A percentile compares a stretch with the other conserved stretches of the same genome.
Evolutionary conservation across 192 early-diverging fungal species (phyloP).

Genomic region (Obelidium mucronatum): DNA sequence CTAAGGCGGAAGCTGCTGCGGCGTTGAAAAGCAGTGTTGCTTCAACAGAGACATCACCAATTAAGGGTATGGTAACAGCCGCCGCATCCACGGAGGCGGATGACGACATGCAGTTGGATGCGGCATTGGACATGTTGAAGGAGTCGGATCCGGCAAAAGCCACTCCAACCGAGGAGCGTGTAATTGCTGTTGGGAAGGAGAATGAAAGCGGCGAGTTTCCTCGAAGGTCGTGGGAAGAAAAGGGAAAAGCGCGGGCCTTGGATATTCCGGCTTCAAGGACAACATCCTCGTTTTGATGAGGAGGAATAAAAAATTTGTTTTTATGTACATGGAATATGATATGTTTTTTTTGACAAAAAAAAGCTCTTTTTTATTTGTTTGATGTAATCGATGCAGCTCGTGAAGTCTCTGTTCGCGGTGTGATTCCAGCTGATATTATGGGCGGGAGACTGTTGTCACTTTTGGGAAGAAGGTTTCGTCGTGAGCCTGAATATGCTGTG

Average conservation of each 20-base stretch:
- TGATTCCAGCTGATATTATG: conserved; percentile 26
- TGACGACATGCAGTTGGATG: conserved; percentile 21
- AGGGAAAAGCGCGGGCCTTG: neutral
- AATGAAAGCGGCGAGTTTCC: conserved; percentile 5
- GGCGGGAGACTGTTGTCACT: conserved; percentile 18
- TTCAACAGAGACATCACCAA: neutral
- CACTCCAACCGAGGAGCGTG: neutral
- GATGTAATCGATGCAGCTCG: conserved; percentile 22
- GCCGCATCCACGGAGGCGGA: neutral
- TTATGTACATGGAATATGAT: neutral
- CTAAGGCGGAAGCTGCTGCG: neutral
- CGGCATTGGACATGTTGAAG: conserved; percentile 2
- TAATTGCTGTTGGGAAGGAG: conserved; percentile 6
- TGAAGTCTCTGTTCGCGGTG: conserved; percentile 20
- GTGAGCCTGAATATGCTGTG: conserved; percentile 29
- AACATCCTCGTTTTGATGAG: no score
- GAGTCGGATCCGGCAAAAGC: neutral
- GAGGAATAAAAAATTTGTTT: neutral
- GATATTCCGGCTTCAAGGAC: no score
- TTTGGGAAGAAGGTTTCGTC: conserved; percentile 28
- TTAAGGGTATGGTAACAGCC: neutral
- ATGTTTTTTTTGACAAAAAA: neutral
- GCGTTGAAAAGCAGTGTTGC: no score
- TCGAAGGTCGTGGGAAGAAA: neutral
- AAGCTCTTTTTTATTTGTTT: neutral